These are phyloP conservation scores for Colletotrichum ledebouriae DNA, from an alignment of 2,329 filamentous ascomycete genomes.

Conservation along the genomic window DNA sequence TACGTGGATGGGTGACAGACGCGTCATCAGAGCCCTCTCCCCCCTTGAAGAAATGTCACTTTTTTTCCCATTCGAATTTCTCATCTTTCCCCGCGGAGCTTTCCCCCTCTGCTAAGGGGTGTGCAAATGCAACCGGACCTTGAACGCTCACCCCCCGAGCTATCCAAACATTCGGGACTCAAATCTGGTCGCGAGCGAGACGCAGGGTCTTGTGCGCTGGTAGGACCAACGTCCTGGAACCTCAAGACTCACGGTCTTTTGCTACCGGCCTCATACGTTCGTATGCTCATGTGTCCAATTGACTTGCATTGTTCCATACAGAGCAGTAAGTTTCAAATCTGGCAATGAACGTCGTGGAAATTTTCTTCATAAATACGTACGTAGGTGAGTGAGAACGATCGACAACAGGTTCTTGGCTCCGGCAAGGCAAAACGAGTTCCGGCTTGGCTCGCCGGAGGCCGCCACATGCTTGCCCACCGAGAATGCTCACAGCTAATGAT, in stretches of 20 bases:
- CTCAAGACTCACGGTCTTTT: neutral
- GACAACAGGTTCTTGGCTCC: too few species aligned
- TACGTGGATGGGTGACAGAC: conserved; percentile 31
- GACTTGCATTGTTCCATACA: too few species aligned
- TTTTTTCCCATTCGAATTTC: conserved; percentile 10
- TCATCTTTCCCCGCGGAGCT: neutral
- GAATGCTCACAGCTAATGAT: too few species aligned
- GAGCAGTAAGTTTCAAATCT: too few species aligned
- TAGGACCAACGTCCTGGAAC: conserved; percentile 6
- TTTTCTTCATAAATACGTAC: too few species aligned
- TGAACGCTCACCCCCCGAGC: conserved; percentile 2
- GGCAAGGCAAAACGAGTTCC: too few species aligned
- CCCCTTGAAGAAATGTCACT: neutral
- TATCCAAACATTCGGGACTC: conserved; percentile 8
- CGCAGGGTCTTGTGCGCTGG: neutral
- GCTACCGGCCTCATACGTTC: too few species aligned
- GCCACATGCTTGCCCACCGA: too few species aligned
- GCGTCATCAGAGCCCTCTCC: conserved; percentile 13
- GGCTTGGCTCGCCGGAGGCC: too few species aligned
- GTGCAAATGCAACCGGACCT: conserved; percentile 5
- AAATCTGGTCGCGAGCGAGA: neutral
- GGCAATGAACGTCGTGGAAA: too few species aligned
- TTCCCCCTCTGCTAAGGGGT: neutral
- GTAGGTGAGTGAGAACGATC: too few species aligned
- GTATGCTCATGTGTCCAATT: too few species aligned